Evolutionary conservation across 2,329 filamentous ascomycete genomes (phyloP), one percentile per base, ranked within the genome.

Genomic region (Tolypocladium amazonense): DNA sequence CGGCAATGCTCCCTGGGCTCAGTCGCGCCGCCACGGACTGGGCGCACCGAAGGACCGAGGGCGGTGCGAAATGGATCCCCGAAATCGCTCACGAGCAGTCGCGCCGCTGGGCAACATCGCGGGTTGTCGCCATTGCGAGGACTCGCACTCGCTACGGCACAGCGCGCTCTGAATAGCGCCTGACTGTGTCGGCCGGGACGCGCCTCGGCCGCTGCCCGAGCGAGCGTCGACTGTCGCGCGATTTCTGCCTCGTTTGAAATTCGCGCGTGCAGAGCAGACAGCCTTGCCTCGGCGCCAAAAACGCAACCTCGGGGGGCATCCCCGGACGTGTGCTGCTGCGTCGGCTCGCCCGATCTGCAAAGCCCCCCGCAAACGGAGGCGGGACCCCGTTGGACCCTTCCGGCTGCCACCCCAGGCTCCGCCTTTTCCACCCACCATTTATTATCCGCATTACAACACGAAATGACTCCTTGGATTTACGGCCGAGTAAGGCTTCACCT

Each of bases 1-100:
- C 69, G 70, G 67, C 70, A 72, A 72, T 71, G 72, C 72, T 69
- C 38, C 18, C 55, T 43, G 45, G 15, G n/a, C 55, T 56, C 39
- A 43, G n/a, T 56, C 27, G 37, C 37, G 53, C 37, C 23, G 35
- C 30, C 9, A 33, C 47, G 47, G 47, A 33, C 27, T 11, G 18
- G 50, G 9, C 30, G 20, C 50, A 35, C 18, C 9, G 50, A 53
- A 53, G 47, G 11, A 30, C 47, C 47, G 47, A 50, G 25, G 41
- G 45, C 45, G 45, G n/a, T 15, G 27, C 5, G 47, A 30, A 33
- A n/a, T 2, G 30, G 25, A 18, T 1, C 15, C 37, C 54, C 54
- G 55, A 45, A 43, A 56, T 56, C 55, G 55, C 55, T 56, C 55
- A n/a, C 38, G 14, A 39, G 37, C 45, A 9, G 15, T 20, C 18